Conservation (phyloP, 495 filamentous ascomycete species). For the Astrothelium macrocarpum region DNA sequence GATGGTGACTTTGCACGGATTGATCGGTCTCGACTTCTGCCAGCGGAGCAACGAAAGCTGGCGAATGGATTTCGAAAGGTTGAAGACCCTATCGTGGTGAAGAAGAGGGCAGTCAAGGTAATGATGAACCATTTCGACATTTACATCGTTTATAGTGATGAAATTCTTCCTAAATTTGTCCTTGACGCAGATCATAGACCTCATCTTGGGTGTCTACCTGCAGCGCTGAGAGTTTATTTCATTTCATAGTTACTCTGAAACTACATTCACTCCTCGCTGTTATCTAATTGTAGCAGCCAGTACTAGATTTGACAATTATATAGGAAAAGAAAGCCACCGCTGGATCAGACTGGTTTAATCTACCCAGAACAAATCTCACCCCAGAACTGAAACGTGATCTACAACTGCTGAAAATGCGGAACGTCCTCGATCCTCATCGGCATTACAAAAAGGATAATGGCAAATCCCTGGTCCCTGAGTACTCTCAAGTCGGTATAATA, state of each 20-base stretch:
- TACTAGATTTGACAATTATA: conserved; percentile 25
- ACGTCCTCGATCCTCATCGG: conserved; percentile 77
- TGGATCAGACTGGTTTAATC: conserved; percentile 66
- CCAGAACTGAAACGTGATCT: conserved; percentile 78
- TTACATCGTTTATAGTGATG: conserved; percentile 49
- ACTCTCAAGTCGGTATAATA: conserved; percentile 79
- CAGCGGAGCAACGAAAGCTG: conserved; percentile 35
- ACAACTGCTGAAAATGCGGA: conserved; percentile 77
- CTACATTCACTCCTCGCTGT: conserved; percentile 20
- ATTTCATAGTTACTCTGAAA: conserved; percentile 99
- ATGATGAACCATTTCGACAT: not conserved
- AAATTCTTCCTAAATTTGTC: conserved; percentile 52
- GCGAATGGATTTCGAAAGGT: conserved; percentile 37
- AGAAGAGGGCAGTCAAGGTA: conserved; percentile 21
- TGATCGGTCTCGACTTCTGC: conserved; percentile 39
- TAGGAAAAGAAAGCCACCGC: conserved; percentile 51
- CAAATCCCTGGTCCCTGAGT: conserved; percentile 60
- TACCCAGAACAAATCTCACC: conserved; percentile 74
- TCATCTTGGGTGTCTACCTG: conserved; percentile 69
- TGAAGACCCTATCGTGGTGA: conserved; percentile 35
- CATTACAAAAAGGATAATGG: conserved; percentile 80
- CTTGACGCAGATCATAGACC: conserved; percentile 56
- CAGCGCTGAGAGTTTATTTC: conserved; percentile 59
- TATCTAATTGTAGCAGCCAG: conserved; percentile 7
- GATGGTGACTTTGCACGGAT: conserved; percentile 38